Evolutionary conservation across 148 eudicot species (phyloP).

Genomic region (Polygonum maritimum): DNA sequence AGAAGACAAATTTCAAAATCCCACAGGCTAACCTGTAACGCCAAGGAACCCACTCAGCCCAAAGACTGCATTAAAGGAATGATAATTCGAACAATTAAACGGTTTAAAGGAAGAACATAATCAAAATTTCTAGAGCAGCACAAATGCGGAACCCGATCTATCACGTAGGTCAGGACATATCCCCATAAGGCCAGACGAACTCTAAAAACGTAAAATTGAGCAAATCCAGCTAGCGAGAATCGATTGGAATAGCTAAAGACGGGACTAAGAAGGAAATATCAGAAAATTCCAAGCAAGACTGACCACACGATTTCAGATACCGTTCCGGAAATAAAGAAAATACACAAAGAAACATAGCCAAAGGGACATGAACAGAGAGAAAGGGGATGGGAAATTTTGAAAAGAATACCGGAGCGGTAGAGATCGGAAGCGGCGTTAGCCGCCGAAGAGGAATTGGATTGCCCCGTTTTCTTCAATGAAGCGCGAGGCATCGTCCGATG

Average conservation of each 20-base stretch:
- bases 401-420: conserved; percentile 28
- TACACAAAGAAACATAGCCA: background rate
- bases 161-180: background rate
- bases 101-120: background rate
- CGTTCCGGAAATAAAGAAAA: background rate
- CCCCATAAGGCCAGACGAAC: background rate
- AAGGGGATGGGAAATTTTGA: background rate
- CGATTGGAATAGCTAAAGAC: background rate
- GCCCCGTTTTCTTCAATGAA: conserved; percentile 40
- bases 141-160: background rate
- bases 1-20: background rate
- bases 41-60: background rate
- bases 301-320: background rate
- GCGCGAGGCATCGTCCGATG: conserved; percentile 29
- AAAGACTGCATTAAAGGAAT: background rate
- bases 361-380: background rate
- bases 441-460: conserved; percentile 31
- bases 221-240: background rate
- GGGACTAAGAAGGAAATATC: background rate
- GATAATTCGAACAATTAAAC: background rate
- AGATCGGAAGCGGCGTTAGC: conserved; percentile 28
- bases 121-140: background rate
- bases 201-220: background rate
- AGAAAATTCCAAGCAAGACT: background rate
- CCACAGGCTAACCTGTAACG: background rate